Conservation (phyloP, 306 rosid species). For the Cucurbita pepo region DNA sequence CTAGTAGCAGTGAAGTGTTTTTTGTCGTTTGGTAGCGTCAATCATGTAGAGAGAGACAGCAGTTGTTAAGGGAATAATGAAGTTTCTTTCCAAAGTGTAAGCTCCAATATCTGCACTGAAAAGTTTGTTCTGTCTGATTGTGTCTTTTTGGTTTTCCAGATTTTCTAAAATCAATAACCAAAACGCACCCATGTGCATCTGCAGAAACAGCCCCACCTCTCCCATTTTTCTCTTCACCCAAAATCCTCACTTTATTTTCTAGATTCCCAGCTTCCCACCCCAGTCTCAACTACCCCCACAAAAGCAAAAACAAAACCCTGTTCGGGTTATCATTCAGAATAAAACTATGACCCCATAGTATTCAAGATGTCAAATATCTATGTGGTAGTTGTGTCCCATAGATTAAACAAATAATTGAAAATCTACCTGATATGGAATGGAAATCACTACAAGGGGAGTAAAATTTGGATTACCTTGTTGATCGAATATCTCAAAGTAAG, state of each 20-base stretch:
- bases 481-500: too few relatives aligned
- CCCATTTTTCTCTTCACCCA: background rate
- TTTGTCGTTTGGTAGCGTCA: background rate
- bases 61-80: background rate
- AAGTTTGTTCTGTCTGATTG: background rate
- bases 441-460: too few relatives aligned
- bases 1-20: background rate
- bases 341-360: background rate
- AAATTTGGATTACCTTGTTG: too few relatives aligned
- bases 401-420: background rate
- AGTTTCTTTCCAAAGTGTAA: background rate
- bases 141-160: background rate
- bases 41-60: background rate
- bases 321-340: background rate
- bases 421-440: too few relatives aligned
- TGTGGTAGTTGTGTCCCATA: background rate
- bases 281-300: too few relatives aligned
- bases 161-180: background rate
- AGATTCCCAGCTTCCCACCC: background rate
- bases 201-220: background rate
- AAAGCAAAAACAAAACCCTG: background rate
- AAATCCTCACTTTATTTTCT: background rate
- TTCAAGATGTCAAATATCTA: background rate
- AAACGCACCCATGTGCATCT: background rate
- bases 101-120: background rate